Evolutionary conservation across 805 yeast species (phyloP).

Genomic region (Ogataea kodamae): DNA sequence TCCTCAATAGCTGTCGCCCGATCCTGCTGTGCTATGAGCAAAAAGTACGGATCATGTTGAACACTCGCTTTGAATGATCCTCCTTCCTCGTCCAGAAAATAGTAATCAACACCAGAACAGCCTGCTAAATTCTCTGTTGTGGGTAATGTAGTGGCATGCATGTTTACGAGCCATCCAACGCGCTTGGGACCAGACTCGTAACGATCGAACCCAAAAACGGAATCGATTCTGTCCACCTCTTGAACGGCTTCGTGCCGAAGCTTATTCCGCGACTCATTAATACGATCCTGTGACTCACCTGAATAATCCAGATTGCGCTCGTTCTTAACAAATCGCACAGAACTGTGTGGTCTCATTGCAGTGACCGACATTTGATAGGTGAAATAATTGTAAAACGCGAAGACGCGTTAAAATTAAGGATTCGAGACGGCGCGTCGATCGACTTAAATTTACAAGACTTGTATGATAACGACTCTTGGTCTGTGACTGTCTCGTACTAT

Average conservation of each 20-base stretch:
- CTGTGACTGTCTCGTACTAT: too few species aligned
- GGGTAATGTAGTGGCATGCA: constrained; percentile 81
- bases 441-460: too few species aligned
- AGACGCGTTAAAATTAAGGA: constrained; percentile 7
- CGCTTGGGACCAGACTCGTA: constrained; percentile 65
- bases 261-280: constrained; percentile 12
- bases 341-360: constrained; percentile 6
- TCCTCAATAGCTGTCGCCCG: constrained; percentile 81
- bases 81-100: constrained; percentile 94
- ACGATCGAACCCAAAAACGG: constrained; percentile 84
- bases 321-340: constrained; percentile 12
- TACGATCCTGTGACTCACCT: constrained; percentile 5
- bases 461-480: too few species aligned
- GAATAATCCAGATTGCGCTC: constrained; percentile 5
- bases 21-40: constrained; percentile 60
- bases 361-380: constrained; percentile 10
- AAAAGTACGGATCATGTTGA: constrained; percentile 83
- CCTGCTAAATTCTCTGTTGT: constrained; percentile 61
- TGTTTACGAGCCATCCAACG: constrained; percentile 89
- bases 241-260: constrained; percentile 51
- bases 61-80: constrained; percentile 88
- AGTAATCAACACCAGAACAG: constrained; percentile 86
- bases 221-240: constrained; percentile 66
- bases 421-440: constrained; percentile 8
- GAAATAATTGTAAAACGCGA: constrained; percentile 9